phyloP scores from a whole-genome alignment of 2,329 filamentous ascomycete species.

The Ascocoryne sarcoides region DNA sequence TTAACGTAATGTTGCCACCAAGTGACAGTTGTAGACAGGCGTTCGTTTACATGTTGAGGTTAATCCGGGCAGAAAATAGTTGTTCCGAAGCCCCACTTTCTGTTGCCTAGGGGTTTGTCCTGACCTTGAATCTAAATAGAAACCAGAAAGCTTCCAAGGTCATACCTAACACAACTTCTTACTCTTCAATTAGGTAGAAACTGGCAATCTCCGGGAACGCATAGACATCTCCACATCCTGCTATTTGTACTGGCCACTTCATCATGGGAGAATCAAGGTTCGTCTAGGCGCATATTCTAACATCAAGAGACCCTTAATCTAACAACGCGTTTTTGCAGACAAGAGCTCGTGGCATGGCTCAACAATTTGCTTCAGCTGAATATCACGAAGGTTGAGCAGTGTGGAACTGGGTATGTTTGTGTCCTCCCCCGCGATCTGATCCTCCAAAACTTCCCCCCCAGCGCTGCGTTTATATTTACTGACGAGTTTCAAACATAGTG shows the following conservation, averaged over 20 bases:
- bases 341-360: slow-evolving; percentile 92
- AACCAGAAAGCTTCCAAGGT: too few relatives aligned
- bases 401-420: slow-evolving; percentile 77
- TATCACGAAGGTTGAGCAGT: slow-evolving; percentile 98
- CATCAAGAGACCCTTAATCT: slow-evolving; percentile 8
- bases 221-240: too few relatives aligned
- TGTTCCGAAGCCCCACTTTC: too few relatives aligned
- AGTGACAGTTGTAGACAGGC: too few relatives aligned
- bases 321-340: slow-evolving; percentile 44
- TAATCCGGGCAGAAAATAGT: too few relatives aligned
- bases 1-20: too few relatives aligned
- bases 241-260: background rate
- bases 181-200: too few relatives aligned
- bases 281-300: slow-evolving; percentile 14
- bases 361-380: slow-evolving; percentile 98
- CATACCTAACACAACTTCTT: too few relatives aligned
- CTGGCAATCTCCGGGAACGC: too few relatives aligned
- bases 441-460: background rate
- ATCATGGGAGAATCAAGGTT: slow-evolving; percentile 30
- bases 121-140: too few relatives aligned
- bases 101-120: too few relatives aligned
- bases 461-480: background rate
- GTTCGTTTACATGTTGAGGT: too few relatives aligned
- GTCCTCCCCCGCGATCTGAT: slow-evolving; percentile 28
- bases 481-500: slow-evolving; percentile 43